Base-by-base conservation (phyloP, 371 early-diverging fungal genomes). In the Vairimorpha necatrix region DNA sequence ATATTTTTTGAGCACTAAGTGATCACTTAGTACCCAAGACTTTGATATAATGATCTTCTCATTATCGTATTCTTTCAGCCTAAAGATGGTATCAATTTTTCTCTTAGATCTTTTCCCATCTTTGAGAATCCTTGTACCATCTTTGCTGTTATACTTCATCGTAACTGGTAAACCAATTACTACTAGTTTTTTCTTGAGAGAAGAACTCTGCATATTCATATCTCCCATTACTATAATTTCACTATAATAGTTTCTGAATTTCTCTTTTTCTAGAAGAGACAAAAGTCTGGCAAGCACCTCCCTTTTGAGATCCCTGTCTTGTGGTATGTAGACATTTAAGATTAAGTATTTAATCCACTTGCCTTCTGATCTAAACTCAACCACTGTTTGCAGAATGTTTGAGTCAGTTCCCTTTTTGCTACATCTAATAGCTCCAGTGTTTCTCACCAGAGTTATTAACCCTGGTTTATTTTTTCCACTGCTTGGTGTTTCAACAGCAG, bases 1-100 rank as follows among this genome's bases (percentile, higher is more conserved):
- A n/a, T 50, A n/a, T 50, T 22, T 50, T 50, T 50, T 50, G n/a
- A 50, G 50, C 14, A 50, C 50, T n/a, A 50, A 50, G 50, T 50
- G 50, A n/a, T 50, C 50, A n/a, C 50, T 50, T 50, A 50, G 50
- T 50, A 22, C 50, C n/a, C n/a, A 50, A 50, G 50, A 4, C 22
- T n/a, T 50, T 50, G 50, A 50, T 50, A 50, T 50, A 50, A 50
- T n/a, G n/a, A 50, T 50, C 3, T n/a, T 50, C 4, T 50, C 50
- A n/a, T 50, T 50, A 50, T 13, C 6, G 22, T 50, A n/a, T 50
- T 50, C 50, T 50, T n/a, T n/a, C 50, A 50, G 3, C 22, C 50
- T 50, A 50, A 50, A 50, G 22, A 50, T 50, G 3, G n/a, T 11
- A n/a, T 50, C 50, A 13, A 50, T 50, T n/a, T 22, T 50, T 50